Conservation (phyloP, 78 protist genomes). For the Monocercomonoides exilis region DNA sequence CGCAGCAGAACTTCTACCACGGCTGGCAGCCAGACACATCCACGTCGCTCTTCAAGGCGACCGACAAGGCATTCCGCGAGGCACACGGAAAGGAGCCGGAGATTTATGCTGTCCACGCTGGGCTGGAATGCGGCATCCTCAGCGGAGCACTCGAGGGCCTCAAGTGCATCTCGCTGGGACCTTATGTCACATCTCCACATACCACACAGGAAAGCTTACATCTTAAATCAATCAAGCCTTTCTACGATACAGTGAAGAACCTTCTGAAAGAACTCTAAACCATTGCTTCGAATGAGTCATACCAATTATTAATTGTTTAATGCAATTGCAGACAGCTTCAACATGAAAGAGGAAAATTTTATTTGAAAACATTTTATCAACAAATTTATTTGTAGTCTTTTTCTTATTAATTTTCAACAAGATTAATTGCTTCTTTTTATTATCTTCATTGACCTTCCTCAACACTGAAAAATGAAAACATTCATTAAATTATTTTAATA, state of each 20-base stretch:
- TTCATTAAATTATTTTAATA: too few species aligned
- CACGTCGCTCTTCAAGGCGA: background rate
- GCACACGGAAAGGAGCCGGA: conserved; percentile 21
- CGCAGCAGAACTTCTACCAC: background rate
- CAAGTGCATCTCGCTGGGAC: conserved; percentile 17
- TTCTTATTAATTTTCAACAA: too few species aligned
- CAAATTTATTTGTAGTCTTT: too few species aligned
- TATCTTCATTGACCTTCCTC: too few species aligned
- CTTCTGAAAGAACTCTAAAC: too few species aligned
- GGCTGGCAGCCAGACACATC: conserved; percentile 9
- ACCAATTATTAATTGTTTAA: too few species aligned
- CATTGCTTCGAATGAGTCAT: too few species aligned
- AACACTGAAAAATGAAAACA: too few species aligned
- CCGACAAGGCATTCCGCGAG: background rate
- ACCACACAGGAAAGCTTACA: conserved; percentile 1
- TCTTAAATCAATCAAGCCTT: background rate
- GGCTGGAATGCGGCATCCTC: conserved; percentile 19
- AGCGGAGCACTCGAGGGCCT: background rate
- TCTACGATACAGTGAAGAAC: background rate
- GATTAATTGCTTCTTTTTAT: too few species aligned
- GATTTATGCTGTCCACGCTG: conserved; percentile 21
- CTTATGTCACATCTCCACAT: background rate
- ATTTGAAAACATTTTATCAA: too few species aligned
- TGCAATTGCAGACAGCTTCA: too few species aligned
- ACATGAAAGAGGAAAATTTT: too few species aligned